phyloP scores from a whole-genome alignment of 495 filamentous ascomycete genomes.

The Podospora pseudoanserina region DNA sequence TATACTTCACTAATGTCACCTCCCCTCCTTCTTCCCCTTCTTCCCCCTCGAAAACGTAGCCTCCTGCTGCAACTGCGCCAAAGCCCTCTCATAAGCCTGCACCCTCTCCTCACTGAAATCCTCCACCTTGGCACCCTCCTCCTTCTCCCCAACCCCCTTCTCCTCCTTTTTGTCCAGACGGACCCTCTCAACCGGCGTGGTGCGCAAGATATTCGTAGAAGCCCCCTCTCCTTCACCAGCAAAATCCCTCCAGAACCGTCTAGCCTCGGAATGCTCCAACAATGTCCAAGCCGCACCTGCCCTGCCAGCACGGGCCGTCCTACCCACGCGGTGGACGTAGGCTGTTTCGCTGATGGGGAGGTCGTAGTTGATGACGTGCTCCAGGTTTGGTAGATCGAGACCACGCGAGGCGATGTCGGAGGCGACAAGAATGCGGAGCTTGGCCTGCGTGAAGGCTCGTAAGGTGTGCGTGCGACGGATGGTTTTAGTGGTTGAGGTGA shows the following conservation, averaged over 20 bases:
- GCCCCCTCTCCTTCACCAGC: conserved; percentile 43
- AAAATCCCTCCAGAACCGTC: conserved; percentile 84
- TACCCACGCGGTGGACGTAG: conserved; percentile 90
- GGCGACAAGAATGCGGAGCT: conserved; percentile 72
- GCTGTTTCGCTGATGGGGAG: conserved; percentile 72
- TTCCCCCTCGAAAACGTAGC: conserved; percentile 29
- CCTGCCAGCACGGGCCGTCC: conserved; percentile 81
- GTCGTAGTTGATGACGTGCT: conserved; percentile 92
- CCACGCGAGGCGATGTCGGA: conserved; percentile 91
- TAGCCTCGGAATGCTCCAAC: conserved; percentile 68
- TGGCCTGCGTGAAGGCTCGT: conserved; percentile 57
- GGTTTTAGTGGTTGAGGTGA: conserved; percentile 71
- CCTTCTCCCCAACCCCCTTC: not conserved
- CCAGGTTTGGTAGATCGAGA: conserved; percentile 75
- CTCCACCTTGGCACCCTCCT: conserved; percentile 25
- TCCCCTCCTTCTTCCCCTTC: not conserved
- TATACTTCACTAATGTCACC: not conserved
- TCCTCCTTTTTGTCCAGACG: conserved; percentile 27
- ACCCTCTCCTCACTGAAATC: conserved; percentile 50
- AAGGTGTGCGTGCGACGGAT: conserved; percentile 58
- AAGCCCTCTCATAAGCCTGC: conserved; percentile 56
- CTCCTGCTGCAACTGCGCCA: conserved; percentile 50
- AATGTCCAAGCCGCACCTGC: conserved; percentile 79
- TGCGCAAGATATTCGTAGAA: conserved; percentile 22
- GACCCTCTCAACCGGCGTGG: conserved; percentile 28